Evolutionary conservation across 2,329 filamentous ascomycete genomes (phyloP), one percentile per base, ranked within the genome.

Genomic region (Aphanoascus verrucosus): DNA sequence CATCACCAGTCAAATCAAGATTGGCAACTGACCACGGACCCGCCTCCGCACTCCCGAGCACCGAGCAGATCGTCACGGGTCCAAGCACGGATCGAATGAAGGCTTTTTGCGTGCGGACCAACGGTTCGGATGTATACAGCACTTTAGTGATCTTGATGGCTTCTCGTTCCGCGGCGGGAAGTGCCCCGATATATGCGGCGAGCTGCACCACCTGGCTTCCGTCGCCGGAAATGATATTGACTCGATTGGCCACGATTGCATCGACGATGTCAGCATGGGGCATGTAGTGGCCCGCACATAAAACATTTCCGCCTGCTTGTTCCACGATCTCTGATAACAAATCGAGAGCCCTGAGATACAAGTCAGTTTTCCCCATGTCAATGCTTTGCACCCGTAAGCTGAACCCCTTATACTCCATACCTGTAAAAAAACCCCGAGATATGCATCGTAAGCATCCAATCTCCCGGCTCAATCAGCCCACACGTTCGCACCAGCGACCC

Each of bases 111-210:
- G 63, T 49, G 0, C 44, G 5, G 0, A 65, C 70, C 19, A 76
- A 58, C 0, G 64, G 57, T 32, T 76, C 73, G 0, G 73, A 75
- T 0, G 73, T 74, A 53, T 75, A 76, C 2, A 76, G 64, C 0
- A 75, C 61, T 56, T 75, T 75, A 11, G 64, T 52, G 0, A 75
- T 40, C 1, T 57, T 62, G 37, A 75, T 60, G 0, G 12, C 6
- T 1, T 43, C 11, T 3, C 54, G 52, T 0, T 60, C 34, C 1
- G 60, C 58, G 3, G 56, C 54, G 0, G 62, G 38, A 0, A 73
- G 56, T 0, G 60, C 62, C 1, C 69, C 65, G 2, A 74, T 65
- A 46, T 69, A 55, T 11, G 69, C 62, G 0, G 67, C 62, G 1
- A 74, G 41, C 1, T 69, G 63, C 0, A 73, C 53, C 0, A 75